phyloP scores from a whole-genome alignment of 2,329 filamentous ascomycete genomes.

The Ustulina deusta region DNA sequence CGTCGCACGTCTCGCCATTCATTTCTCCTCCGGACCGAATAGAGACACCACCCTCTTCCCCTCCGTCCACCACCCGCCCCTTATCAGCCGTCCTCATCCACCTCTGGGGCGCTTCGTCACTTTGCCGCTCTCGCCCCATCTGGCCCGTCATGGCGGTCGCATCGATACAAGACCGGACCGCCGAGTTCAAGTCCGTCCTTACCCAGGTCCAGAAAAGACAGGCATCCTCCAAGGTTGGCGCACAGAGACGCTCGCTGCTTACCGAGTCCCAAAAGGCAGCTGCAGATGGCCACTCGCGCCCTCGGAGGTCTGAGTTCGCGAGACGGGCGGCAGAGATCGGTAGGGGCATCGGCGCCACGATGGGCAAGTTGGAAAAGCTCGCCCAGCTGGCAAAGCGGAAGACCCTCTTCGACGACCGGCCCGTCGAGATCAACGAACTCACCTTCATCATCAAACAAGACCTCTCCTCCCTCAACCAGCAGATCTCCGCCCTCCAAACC shows the following conservation, averaged over 20 bases:
- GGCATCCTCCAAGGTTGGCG: slow-evolving; percentile 78
- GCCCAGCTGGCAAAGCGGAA: slow-evolving; percentile 95
- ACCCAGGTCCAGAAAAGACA: slow-evolving; percentile 85
- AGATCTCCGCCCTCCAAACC: slow-evolving; percentile 85
- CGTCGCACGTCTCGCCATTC: not conserved
- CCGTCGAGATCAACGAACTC: slow-evolving; percentile 96
- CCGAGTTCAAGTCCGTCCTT: slow-evolving; percentile 94
- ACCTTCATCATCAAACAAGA: slow-evolving; percentile 99
- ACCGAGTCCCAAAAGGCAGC: slow-evolving; percentile 77
- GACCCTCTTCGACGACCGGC: slow-evolving; percentile 95
- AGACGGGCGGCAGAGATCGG: slow-evolving; percentile 92
- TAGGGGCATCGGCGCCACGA: slow-evolving; percentile 88
- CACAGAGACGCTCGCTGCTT: slow-evolving; percentile 84
- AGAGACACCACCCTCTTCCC: not conserved
- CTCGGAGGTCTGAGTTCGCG: slow-evolving; percentile 89
- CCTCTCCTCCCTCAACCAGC: slow-evolving; percentile 82
- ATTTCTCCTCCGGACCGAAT: not conserved
- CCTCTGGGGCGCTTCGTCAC: not conserved
- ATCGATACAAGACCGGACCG: slow-evolving; percentile 95
- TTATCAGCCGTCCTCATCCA: not conserved
- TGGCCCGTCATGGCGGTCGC: slow-evolving; percentile 68
- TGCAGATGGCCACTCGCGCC: slow-evolving; percentile 65
- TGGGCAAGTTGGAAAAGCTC: slow-evolving; percentile 93
- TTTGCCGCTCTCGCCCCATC: slow-evolving; percentile 11
- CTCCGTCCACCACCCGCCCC: not conserved